Evolutionary conservation across 805 yeast genomes (phyloP).

Genomic region (Schwanniomyces sp.): DNA sequence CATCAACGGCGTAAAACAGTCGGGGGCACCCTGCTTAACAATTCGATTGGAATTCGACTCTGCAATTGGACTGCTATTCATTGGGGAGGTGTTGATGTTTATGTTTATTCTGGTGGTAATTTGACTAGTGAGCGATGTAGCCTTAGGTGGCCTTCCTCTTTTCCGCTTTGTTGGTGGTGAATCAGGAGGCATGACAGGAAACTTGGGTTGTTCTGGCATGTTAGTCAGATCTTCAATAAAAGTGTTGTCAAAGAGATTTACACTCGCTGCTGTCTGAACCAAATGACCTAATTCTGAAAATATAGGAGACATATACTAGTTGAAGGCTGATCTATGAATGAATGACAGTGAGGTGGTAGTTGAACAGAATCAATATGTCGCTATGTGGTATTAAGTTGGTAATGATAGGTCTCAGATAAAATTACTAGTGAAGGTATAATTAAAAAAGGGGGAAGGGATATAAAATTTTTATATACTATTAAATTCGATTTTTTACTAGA

Average conservation of each 20-base stretch:
- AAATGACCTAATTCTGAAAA: not conserved
- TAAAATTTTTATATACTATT: not conserved
- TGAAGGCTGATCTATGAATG: not conserved
- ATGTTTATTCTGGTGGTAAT: conserved; percentile 43
- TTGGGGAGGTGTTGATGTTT: conserved; percentile 38
- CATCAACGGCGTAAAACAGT: conserved; percentile 44
- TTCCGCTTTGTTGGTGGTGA: conserved; percentile 33
- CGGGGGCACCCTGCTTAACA: conserved; percentile 42
- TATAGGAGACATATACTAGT: not conserved
- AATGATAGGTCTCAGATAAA: not conserved
- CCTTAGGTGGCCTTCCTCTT: conserved; percentile 49
- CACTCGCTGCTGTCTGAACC: not conserved
- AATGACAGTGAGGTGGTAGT: not conserved
- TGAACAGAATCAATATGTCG: not conserved
- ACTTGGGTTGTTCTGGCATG: not conserved
- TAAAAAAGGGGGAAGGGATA: not conserved
- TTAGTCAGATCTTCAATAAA: not conserved
- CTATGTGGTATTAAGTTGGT: not conserved
- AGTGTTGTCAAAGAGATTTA: not conserved
- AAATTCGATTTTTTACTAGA: not conserved
- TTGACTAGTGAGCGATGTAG: conserved; percentile 33
- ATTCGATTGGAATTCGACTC: conserved; percentile 38
- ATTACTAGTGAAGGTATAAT: not conserved
- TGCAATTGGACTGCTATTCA: conserved; percentile 35
- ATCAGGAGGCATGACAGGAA: not conserved